These are phyloP conservation scores for Maudiozyma bulderi DNA, from an alignment of 805 yeast genomes.

Conservation along the genomic window DNA sequence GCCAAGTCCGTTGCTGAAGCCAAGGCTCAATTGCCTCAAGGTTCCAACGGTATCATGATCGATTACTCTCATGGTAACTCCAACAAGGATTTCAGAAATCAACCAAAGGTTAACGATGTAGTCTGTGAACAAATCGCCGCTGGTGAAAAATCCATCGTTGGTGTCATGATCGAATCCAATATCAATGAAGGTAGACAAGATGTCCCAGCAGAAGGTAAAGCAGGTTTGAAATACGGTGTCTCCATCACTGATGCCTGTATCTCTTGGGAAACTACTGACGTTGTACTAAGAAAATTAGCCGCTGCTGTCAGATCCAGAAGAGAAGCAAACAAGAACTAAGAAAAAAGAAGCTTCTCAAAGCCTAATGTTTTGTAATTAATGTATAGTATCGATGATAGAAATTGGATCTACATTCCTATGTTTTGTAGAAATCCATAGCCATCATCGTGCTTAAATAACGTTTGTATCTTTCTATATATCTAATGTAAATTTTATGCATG, in stretches of 20 bases:
- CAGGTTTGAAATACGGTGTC: slow-evolving; percentile 78
- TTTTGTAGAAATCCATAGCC: too few relatives aligned
- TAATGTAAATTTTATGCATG: too few relatives aligned
- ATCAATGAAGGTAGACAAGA: slow-evolving; percentile 86
- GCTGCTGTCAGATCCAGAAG: slow-evolving; percentile 80
- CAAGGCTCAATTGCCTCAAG: slow-evolving; percentile 46
- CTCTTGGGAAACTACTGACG: slow-evolving; percentile 79
- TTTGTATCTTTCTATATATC: too few relatives aligned
- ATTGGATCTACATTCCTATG: too few relatives aligned
- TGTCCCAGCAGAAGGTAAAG: slow-evolving; percentile 53
- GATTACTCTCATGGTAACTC: slow-evolving; percentile 99
- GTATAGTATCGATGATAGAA: too few relatives aligned
- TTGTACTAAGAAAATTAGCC: slow-evolving; percentile 69
- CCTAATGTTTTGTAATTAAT: too few relatives aligned
- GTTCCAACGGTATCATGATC: slow-evolving; percentile 60
- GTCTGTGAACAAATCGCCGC: slow-evolving; percentile 73
- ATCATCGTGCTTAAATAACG: too few relatives aligned
- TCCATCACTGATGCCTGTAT: slow-evolving; percentile 97
- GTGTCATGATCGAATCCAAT: slow-evolving; percentile 93
- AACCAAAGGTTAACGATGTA: slow-evolving; percentile 78
- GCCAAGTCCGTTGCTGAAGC: slow-evolving; percentile 67
- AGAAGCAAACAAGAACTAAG: slow-evolving; percentile 26
- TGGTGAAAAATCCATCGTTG: slow-evolving; percentile 77
- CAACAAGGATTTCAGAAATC: slow-evolving; percentile 85
- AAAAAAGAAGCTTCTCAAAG: not conserved